Evolutionary conservation across 371 early-diverging fungal species (phyloP), one percentile per base, ranked within the genome.

Genomic region (Dentiscutata heterogama): DNA sequence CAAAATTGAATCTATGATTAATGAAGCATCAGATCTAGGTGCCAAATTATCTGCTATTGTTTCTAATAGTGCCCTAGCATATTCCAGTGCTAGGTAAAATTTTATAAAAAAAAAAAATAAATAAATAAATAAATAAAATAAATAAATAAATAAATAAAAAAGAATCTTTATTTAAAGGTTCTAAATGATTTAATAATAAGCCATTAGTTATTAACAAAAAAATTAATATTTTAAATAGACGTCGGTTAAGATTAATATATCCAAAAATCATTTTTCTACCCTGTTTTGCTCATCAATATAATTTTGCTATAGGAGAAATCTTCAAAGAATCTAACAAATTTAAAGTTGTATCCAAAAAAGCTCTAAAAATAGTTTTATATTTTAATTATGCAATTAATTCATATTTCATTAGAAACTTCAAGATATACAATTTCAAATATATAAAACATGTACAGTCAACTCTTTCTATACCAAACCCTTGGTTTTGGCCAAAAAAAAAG

Each of bases 261-360:
- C 56, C 58, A n/a, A 74, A 54, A 56, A 51, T 29, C 54, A 14
- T 2, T 29, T 73, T 73, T 54, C 56, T 73, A 16, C 73, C 73
- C 25, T 73, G 73, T 29, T 73, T 35, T 53, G 29, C 73, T 4
- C 54, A 73, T 53, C 73, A 73, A 35, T 29, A 6, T 6, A 18
- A 76, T 6, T 20, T 76, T 13, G 58, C 46, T 31, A 25, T 76
- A 22, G 39, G 61, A 31, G 63, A 61, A n/a, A 60, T 76, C 14
- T 76, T 76, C 31, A 76, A 76, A 58, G 76, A 76, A 74, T 74
- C 74, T 22, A 54, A 29, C 25, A 11, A 51, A 13, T 58, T 74
- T 8, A 74, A 74, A 31, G 25, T 4, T 14, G 31, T 56, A 58
- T 74, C 74, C 11, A 58, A 54, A 29, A 16, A 74, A 29, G 53